Evolutionary conservation across 192 early-diverging fungal species (phyloP).

Genomic region (Dissophora ornata): DNA sequence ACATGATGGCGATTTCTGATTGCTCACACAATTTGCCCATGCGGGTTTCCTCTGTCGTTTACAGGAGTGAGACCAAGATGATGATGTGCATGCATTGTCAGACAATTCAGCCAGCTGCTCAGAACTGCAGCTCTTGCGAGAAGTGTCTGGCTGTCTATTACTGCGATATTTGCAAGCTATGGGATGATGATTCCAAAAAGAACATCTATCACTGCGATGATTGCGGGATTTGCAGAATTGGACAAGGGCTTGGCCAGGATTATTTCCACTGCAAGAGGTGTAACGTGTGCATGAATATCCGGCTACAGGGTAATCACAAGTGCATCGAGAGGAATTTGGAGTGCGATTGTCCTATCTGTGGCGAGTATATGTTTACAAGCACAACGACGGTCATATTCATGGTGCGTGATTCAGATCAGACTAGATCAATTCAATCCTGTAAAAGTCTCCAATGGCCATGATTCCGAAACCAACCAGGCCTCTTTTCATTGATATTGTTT

Average conservation of each 20-base stretch:
- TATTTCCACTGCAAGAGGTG: constrained; percentile 95
- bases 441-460: no score
- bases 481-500: not conserved
- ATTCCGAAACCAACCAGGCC: not conserved
- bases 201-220: constrained; percentile 93
- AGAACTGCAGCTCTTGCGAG: constrained; percentile 80
- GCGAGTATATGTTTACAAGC: constrained; percentile 94
- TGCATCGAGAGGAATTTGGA: constrained; percentile 94
- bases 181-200: constrained; percentile 87
- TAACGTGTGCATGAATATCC: constrained; percentile 88
- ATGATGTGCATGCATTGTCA: constrained; percentile 97
- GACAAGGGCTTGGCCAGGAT: constrained; percentile 78
- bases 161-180: constrained; percentile 90
- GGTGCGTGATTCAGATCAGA: constrained; percentile 58
- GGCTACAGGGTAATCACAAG: constrained; percentile 78
- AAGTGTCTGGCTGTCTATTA: constrained; percentile 80
- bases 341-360: constrained; percentile 96
- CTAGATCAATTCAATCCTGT: no score
- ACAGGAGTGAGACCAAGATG: constrained; percentile 64
- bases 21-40: no score
- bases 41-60: not conserved
- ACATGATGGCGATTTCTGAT: no score
- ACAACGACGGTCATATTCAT: constrained; percentile 84
- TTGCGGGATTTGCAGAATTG: constrained; percentile 94
- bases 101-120: constrained; percentile 81